A percentile compares a stretch with the other conserved stretches of the same genome.
These are phyloP conservation scores for Eimeria falciformis DNA, from an alignment of 169 alveolate genomes.

Conservation along the genomic window DNA sequence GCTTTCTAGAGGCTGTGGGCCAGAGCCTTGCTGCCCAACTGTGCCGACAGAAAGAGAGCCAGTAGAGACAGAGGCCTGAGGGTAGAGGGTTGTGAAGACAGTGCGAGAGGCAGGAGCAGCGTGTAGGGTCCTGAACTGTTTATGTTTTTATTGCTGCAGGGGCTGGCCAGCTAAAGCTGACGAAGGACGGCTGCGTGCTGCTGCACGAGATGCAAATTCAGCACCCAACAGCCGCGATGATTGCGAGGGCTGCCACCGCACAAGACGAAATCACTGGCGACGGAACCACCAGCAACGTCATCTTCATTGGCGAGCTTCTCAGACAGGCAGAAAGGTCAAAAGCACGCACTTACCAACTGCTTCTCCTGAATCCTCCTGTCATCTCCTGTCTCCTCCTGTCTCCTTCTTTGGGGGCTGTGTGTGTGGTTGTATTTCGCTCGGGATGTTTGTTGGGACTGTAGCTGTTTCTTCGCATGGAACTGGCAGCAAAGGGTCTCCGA, in stretches of 20 bases:
- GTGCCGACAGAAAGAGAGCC: no score
- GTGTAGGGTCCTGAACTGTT: no score
- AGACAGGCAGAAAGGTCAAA: slow-evolving; percentile 71
- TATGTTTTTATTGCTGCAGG: slow-evolving; percentile 4
- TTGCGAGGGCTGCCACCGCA: slow-evolving; percentile 99
- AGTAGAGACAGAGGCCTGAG: no score
- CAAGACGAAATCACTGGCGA: slow-evolving; percentile 99
- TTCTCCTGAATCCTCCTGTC: neutral
- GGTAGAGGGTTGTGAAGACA: no score
- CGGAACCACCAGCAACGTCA: slow-evolving; percentile 98
- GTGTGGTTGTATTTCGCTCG: neutral
- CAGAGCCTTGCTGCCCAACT: no score
- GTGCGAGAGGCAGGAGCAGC: neutral
- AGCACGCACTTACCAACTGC: neutral
- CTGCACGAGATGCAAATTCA: slow-evolving; percentile 99
- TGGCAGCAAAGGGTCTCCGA: no score
- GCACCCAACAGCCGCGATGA: slow-evolving; percentile 99
- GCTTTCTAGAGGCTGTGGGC: no score
- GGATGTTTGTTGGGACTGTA: no score
- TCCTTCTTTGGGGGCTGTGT: neutral
- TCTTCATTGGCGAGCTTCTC: slow-evolving; percentile 95
- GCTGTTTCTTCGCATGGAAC: no score
- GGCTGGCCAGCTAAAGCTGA: slow-evolving; percentile 79
- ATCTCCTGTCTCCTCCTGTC: neutral
- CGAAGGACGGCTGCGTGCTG: slow-evolving; percentile 89